Evolutionary conservation across 2,329 filamentous ascomycete genomes (phyloP), one percentile per base, ranked within the genome.

Genomic region (Hypoxylon sp.): DNA sequence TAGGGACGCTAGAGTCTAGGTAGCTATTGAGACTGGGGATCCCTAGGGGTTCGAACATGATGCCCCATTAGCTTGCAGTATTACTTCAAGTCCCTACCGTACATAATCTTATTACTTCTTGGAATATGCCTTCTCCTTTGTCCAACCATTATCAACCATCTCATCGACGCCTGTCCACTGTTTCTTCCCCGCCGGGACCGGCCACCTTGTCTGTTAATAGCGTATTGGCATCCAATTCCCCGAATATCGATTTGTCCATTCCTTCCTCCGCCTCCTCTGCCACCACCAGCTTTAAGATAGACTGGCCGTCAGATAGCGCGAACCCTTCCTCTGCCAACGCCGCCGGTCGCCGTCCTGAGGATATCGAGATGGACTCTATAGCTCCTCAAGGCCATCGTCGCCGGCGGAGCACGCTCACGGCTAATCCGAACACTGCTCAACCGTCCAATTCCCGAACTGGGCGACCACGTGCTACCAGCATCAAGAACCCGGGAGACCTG

Each of bases 321-420:
- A 61, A 62, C 37, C 65, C 68, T 48, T 70, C 73, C 24, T 68
- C 74, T 39, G 63, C 71, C 47, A 68, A 70, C 61, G 65, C 73
- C 42, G 66, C 69, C 57, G 70, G 67, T 62, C 77, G 74, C 62
- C 76, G 67, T 59, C 71, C 72, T 69, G 79, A 81, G 71, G 82
- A 83, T 68, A 86, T 88, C 72, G 86, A 89, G 80, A 88, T 88
- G 85, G 86, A 84, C 68, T 79, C 85, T 39, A 81, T 88, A 69
- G 76, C 76, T 42, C 79, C 81, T 2, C 74, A 77, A n/a, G 82
- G 85, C 73, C 86, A 88, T 74, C 84, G 86, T 46, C 84, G 86
- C 65, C 85, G 87, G 50, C 82, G 85, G 65, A 88, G 86, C 79
- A 88, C 86, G 69, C 78, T 88, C 24, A 84, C 84, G 74, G 82